Conservation (phyloP, 169 alveolate genomes). For the Cryptosporidium viatorum region DNA sequence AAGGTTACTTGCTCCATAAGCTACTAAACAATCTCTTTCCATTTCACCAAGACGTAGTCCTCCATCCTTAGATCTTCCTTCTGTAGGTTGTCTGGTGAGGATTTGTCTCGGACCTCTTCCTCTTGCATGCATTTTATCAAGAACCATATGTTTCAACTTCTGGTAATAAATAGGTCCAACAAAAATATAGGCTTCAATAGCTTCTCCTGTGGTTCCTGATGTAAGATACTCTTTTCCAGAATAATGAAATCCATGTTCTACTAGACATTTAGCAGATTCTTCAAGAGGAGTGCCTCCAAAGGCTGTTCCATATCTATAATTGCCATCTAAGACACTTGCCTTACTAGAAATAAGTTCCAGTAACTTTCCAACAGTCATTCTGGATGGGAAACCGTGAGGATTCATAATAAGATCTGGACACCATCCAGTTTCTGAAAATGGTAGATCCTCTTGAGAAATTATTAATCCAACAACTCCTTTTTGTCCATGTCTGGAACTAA, state of each 20-base stretch:
- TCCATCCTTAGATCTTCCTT: conserved; percentile 99
- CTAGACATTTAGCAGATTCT: conserved; percentile 90
- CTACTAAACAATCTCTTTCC: conserved; percentile 99
- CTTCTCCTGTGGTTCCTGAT: conserved; percentile 99
- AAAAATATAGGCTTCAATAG: conserved; percentile 94
- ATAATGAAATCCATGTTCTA: conserved; percentile 94
- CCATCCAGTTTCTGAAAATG: conserved; percentile 99
- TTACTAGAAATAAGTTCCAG: conserved; percentile 96
- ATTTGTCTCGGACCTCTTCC: conserved; percentile 98
- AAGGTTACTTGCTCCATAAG: conserved; percentile 98
- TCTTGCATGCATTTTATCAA: conserved; percentile 98
- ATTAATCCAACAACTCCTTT: conserved; percentile 99
- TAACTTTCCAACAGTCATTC: conserved; percentile 99
- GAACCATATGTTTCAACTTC: conserved; percentile 99
- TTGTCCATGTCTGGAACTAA: conserved; percentile 99
- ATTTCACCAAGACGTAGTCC: conserved; percentile 99
- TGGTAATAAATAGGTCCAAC: conserved; percentile 99
- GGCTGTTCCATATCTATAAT: conserved; percentile 97
- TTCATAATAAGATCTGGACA: conserved; percentile 99
- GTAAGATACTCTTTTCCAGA: conserved; percentile 94
- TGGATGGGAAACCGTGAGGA: conserved; percentile 99
- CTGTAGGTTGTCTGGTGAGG: conserved; percentile 99
- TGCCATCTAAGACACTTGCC: conserved; percentile 95
- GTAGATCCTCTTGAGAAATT: conserved; percentile 97
- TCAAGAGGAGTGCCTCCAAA: conserved; percentile 95